These are phyloP conservation scores for Penicillium decumbens DNA, from an alignment of 2,329 filamentous ascomycete genomes.

Conservation along the genomic window DNA sequence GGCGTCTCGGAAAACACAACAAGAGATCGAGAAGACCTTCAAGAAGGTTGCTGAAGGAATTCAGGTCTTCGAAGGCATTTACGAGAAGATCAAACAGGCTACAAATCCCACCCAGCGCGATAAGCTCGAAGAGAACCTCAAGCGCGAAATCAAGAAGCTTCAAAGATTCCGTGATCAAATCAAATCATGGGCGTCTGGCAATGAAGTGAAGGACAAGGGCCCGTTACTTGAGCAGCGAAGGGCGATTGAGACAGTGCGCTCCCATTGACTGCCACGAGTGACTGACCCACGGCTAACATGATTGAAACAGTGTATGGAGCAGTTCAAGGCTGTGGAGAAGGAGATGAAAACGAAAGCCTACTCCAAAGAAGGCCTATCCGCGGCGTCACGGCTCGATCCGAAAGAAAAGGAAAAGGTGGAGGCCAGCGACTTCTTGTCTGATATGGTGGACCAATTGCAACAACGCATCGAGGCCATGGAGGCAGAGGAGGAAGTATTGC, in stretches of 20 bases:
- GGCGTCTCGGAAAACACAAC: conserved; percentile 92
- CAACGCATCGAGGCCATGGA: conserved; percentile 90
- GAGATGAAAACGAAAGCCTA: conserved; percentile 99
- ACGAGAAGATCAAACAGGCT: conserved; percentile 94
- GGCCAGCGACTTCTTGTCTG: conserved; percentile 75
- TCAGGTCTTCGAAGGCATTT: conserved; percentile 84
- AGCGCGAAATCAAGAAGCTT: conserved; percentile 99
- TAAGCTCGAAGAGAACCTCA: conserved; percentile 95
- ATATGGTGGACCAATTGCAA: conserved; percentile 86
- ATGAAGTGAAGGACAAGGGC: conserved; percentile 99
- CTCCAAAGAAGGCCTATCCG: conserved; percentile 93
- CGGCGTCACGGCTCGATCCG: conserved; percentile 90
- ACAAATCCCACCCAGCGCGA: conserved; percentile 94
- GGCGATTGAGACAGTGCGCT: conserved; percentile 83
- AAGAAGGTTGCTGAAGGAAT: conserved; percentile 97
- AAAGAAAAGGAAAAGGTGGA: conserved; percentile 94
- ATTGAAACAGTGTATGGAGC: conserved; percentile 67
- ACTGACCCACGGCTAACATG: conserved; percentile 24
- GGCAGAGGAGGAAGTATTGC: conserved; percentile 80
- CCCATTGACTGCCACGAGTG: neutral
- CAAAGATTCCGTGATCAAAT: conserved; percentile 97
- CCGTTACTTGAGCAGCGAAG: conserved; percentile 89
- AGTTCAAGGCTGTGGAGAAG: conserved; percentile 99
- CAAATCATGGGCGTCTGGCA: conserved; percentile 97
- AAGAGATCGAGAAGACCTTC: conserved; percentile 99